Base-by-base conservation (phyloP, 768 basidiomycete genomes). In the Pleurotus eryngii region DNA sequence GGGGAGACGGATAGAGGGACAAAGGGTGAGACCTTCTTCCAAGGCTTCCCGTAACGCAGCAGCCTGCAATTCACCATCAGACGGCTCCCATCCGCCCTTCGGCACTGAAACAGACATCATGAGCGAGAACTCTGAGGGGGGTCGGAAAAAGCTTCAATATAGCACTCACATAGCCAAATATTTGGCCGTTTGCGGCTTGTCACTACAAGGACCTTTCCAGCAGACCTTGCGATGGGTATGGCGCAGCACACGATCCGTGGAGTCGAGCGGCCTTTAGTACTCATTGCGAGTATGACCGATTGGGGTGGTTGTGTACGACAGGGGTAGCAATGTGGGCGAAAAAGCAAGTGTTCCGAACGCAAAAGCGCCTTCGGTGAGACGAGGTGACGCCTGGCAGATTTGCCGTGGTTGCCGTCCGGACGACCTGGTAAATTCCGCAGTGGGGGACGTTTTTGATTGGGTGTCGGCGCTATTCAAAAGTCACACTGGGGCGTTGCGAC, bases 11-110 rank as follows among this genome's bases (percentile, higher is more conserved):
- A 81, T 72, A 85, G 77, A 85, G 80, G 85, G 81, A 81, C 78
- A 84, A 87, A 83, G 77, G 84, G 84, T 85, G 85, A 85, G 89
- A 94, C 92, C 92, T 93, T 94, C 92, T 90, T 94, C 92, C 73
- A 89, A 80, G 76, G 92, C 92, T 85, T 94, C 92, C 73, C 92
- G 83, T 67, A 84, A 88, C 76, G 92, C 92, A 70, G 92, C 92
- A 76, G 84, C 86, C 80, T 92, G 90, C 67, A 93, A 76, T 72
- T 78, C 80, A 65, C 80, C 85, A 81, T 94, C 92, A 57, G 87
- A 80, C 63, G 84, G 76, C 74, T 94, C 92, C 87, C 87, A 94
- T 68, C 92, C 92, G 71, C 92, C 92, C 79, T 94, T 94, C n/a
- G 92, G 92, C 67, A 94, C 92, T 93, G 68, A 51, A 55, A 58